Evolutionary conservation across 371 early-diverging fungal species (phyloP).

Genomic region (Mortierella sp.): DNA sequence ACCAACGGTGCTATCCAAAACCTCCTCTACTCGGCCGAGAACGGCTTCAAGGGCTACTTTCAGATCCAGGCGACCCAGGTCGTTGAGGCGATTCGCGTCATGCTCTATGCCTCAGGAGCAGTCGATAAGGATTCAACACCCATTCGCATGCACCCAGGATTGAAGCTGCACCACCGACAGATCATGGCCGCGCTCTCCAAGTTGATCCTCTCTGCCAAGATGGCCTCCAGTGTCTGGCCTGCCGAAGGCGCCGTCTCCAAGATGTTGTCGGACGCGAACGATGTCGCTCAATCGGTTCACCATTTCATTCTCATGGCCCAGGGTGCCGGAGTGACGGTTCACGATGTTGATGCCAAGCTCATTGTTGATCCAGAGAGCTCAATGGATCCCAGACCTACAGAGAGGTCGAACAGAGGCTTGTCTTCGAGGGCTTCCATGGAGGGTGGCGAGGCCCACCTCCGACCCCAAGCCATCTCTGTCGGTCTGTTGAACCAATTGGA

Average conservation of each 20-base stretch:
- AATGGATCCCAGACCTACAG: constrained; percentile 24
- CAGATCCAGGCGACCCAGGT: constrained; percentile 68
- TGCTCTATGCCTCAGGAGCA: constrained; percentile 86
- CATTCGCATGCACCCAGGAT: constrained; percentile 71
- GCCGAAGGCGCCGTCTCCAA: constrained; percentile 81
- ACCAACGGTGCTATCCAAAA: constrained; percentile 76
- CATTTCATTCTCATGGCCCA: constrained; percentile 85
- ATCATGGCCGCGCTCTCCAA: constrained; percentile 87
- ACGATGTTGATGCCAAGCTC: constrained; percentile 65
- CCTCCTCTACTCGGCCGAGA: constrained; percentile 72
- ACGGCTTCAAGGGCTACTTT: constrained; percentile 71
- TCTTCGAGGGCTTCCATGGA: constrained; percentile 30
- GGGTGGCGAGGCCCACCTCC: constrained; percentile 10
- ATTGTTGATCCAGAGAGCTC: constrained; percentile 37
- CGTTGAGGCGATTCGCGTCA: constrained; percentile 84
- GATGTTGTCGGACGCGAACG: constrained; percentile 73
- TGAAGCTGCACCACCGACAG: constrained; percentile 83
- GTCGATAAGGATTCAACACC: constrained; percentile 75
- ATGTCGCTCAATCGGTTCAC: constrained; percentile 80
- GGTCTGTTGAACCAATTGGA: constrained; percentile 41
- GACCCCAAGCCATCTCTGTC: constrained; percentile 4
- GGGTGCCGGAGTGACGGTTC: constrained; percentile 72
- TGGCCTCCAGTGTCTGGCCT: constrained; percentile 86
- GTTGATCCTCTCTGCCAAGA: constrained; percentile 85
- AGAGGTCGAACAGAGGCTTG: constrained; percentile 33